Conservation (phyloP, 73 alveolate species). For the Paramecium caudatum region DNA sequence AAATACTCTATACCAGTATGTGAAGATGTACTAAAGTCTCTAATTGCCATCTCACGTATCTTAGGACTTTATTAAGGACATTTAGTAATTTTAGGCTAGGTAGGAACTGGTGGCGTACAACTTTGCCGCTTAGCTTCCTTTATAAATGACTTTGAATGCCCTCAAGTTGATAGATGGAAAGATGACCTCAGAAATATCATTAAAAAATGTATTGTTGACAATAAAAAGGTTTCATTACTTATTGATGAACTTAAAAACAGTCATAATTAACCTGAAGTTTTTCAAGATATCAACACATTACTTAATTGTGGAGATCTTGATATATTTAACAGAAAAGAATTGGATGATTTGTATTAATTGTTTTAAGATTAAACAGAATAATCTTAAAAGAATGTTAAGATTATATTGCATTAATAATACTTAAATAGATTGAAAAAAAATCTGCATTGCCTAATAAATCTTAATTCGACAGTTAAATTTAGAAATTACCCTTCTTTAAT, state of each 20-base stretch:
- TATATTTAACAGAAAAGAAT: conserved; percentile 78
- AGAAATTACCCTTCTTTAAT: conserved; percentile 99
- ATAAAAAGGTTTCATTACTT: not conserved
- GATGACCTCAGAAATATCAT: not conserved
- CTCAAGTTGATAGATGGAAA: conserved; percentile 63
- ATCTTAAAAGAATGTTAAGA: conserved; percentile 53
- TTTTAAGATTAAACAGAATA: conserved; percentile 79
- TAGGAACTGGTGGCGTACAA: conserved; percentile 18
- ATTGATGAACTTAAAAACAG: conserved; percentile 97
- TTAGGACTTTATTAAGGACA: conserved; percentile 35
- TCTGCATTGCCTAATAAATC: conserved; percentile 97
- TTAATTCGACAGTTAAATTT: conserved; percentile 97
- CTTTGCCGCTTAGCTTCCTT: not conserved
- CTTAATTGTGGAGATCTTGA: conserved; percentile 98
- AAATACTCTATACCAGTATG: conserved; percentile 14
- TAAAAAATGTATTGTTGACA: not conserved
- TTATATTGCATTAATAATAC: conserved; percentile 80
- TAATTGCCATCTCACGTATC: not conserved
- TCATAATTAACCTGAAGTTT: conserved; percentile 86
- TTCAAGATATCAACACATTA: conserved; percentile 96
- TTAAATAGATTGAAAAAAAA: conserved; percentile 92
- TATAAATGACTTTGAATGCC: conserved; percentile 21
- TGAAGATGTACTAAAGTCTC: conserved; percentile 20
- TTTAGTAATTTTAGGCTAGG: conserved; percentile 28
- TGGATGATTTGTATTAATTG: conserved; percentile 73